Evolutionary conservation across 306 rosid species (phyloP).

Genomic region (Quercus cerris): DNA sequence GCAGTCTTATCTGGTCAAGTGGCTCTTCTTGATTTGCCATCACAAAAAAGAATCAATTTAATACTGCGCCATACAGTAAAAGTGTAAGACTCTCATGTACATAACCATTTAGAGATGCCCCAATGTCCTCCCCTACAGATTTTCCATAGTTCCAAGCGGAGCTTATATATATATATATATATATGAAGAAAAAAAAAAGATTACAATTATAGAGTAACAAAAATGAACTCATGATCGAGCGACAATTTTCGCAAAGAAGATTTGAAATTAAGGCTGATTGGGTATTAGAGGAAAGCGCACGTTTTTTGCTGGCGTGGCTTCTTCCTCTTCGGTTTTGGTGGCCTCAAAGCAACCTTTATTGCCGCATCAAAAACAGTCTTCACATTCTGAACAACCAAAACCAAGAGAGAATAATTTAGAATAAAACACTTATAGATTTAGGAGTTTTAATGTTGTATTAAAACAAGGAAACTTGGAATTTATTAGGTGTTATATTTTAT

Average conservation of each 20-base stretch:
- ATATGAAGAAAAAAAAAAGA: not conserved
- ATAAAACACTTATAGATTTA: not conserved
- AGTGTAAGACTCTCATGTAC: not conserved
- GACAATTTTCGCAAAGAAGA: not conserved
- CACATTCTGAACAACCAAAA: constrained; percentile 23
- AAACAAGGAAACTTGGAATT: too few relatives aligned
- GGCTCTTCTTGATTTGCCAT: not conserved
- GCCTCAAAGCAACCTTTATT: constrained; percentile 36
- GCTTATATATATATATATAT: not conserved
- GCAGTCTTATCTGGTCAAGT: not conserved
- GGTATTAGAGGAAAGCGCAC: constrained; percentile 18
- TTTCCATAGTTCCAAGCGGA: not conserved
- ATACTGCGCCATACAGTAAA: not conserved
- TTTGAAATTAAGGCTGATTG: not conserved
- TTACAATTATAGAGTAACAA: not conserved
- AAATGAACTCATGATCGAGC: not conserved
- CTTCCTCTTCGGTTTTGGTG: constrained; percentile 22
- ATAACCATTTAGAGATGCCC: not conserved
- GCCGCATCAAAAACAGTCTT: constrained; percentile 41
- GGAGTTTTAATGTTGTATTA: too few relatives aligned
- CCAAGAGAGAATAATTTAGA: not conserved
- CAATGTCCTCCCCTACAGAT: not conserved
- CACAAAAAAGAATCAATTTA: not conserved
- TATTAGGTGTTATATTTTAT: too few relatives aligned
- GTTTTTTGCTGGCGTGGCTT: constrained; percentile 27